Conservation (phyloP, 176 grass and related monocot species). For the barley (Hordeum vulgare) region MorexV3_pseudomolecules_assembly NC_058522.1:2416389-2416888, state of each 20-base stretch:
- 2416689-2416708: too few relatives aligned
- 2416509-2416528: neutral
- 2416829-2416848: too few relatives aligned
- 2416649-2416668: neutral
- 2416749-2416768: too few relatives aligned
- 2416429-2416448: neutral
- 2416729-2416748: too few relatives aligned
- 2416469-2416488: neutral
- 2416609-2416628: slow-evolving; percentile 4
- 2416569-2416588: neutral
- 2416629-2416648: neutral
- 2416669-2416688: too few relatives aligned
- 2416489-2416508: slow-evolving; percentile 7
- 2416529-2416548: neutral
- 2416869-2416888: too few relatives aligned
- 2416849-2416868: too few relatives aligned
- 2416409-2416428: neutral
- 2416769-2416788: too few relatives aligned
- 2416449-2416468: neutral
- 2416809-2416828: too few relatives aligned
- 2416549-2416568: neutral
- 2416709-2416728: too few relatives aligned
- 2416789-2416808: too few relatives aligned
- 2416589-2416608: neutral
- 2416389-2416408: slow-evolving; percentile 6